Base-by-base conservation (phyloP, 148 eudicot genomes). In the Chenopodium suecicum region DNA sequence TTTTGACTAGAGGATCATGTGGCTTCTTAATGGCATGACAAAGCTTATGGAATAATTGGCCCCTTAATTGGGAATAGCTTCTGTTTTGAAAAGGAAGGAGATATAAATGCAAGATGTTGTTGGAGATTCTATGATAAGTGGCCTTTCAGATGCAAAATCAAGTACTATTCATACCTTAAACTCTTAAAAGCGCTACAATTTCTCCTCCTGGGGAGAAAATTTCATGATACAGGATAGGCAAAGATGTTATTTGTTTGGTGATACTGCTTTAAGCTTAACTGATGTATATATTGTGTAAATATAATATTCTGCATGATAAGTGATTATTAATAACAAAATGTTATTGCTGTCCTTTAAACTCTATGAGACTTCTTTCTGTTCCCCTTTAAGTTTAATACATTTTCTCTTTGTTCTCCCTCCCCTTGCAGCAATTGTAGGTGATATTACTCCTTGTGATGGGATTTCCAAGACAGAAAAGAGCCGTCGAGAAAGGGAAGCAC, bases 381-480 rank as follows among this genome's bases (percentile, higher is more conserved):
- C 46, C 27, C 66, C 58, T 2, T 7, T 65, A 13, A 29, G 8
- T 62, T 8, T 32, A 46, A 60, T 23, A 34, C 25, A 56, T 3
- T 70, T 56, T 34, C 29, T 20, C 27, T 73, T 50, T 62, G 20
- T 67, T 17, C 78, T 32, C 4, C 29, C 58, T 67, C 73, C 71
- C 67, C 64, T 70, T 62, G 32, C 80, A 96, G 99, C 99, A 58
- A 96, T 96, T 83, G 99, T 96, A 82, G 99, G 99, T 27, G 99
- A 96, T 84, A 96, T 96, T 78, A 92, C 99, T 80, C 99, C 99
- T 66, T 56, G 85, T 64, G 98, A 94, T 84, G 99, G 98, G 75
- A 78, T 96, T 67, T 90, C 99, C 27, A 96, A 94, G 89, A 52
- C 37, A 73, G 99, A 96, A 81, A 96, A 96, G 86, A 89, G 88